Base-by-base conservation (phyloP, 148 eudicot genomes). In the Fallopia convolvulus region DNA sequence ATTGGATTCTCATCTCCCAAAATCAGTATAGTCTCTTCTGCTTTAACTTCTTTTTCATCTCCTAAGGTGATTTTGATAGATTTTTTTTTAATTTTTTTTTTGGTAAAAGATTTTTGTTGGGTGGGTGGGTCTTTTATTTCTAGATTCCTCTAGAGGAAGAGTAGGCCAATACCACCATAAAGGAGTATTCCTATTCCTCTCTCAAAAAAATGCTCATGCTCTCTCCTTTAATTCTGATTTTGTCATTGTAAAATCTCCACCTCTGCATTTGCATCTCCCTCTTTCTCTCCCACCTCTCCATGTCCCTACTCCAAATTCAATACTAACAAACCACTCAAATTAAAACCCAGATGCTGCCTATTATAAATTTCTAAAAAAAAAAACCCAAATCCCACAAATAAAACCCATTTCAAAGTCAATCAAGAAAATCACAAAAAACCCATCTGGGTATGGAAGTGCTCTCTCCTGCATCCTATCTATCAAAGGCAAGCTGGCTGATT, bases 381-480 rank as follows among this genome's bases (percentile, higher is more conserved):
- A 1, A n/a, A 55, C 6, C 26, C 61, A 55, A 21, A 11, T 10
- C 50, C 47, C 47, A 44, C 47, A 63, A 55, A 55, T 8, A 44
- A 44, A 44, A 44, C 18, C 56, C 18, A 52, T 55, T 61, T 30
- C 68, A 23, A 61, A 26, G 33, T 61, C 14, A 55, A 55, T 55
- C 60, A 1, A 18, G 9, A 18, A 18, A 21, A 14, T 6, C 65
- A 21, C 12, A 36, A 36, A 36, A 26, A 63, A n/a, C 63, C 63
- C 70, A 66, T 66, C 18, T 66, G 72, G 42, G 72, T 42, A 90
- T 87, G 97, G 98, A 91, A 80, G 89, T 91, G 49, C 44, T 93
- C 53, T 87, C 93, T 4, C 87, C 91, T 1, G 61, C 80, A 70
- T 14, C 72, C 13, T 68, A 68, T 68, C 82, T 72, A 75, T 36